Base-by-base conservation (phyloP, 2,329 filamentous ascomycete species). In the Ceratocystis eucalypticola region DNA sequence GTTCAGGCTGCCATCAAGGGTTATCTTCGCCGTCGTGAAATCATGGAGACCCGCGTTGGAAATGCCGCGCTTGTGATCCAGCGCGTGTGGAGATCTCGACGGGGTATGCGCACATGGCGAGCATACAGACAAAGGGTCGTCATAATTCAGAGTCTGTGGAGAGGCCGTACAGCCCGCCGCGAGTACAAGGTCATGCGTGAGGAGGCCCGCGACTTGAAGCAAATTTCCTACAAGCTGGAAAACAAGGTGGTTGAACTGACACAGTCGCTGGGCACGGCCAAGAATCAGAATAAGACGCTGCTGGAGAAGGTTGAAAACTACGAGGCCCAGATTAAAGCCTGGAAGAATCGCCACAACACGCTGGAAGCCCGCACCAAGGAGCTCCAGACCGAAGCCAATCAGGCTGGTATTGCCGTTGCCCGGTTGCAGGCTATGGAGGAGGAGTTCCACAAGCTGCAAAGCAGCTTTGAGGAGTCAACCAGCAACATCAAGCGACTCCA, bases 201-300 rank as follows among this genome's bases (percentile, higher is more conserved):
- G 77, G 94, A 99, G 77, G 94, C 94, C 70, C 89, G 94, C 74
- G 95, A 99, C 79, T 84, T 99, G 75, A 97, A 97, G 82, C 93
- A 97, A 77, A 99, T 99, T 71, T 97, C 94, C 1, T 99, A 99
- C 82, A 97, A 96, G 80, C 80, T 99, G 72, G 94, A 99, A 77
- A 97, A 99, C 83, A 99, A 99, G 85, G 94, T 99, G 69, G 91
- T 99, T 69, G 94, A 99, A 79, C 83, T 99, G 73, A 99, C 94
- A 1, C 94, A 99, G 76, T 90, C 88, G 62, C 78, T 99, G 71
- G 92, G 94, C 70, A 87, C 91, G 8, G 88, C 96, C 82, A 96
- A 96, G 80, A 84, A 87, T 69, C 90, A 96, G 78, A 99, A 99
- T 83, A 96, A 96, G 80, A 84, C 84, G 67, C 82, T 99, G 69